phyloP scores from a whole-genome alignment of 2,329 filamentous ascomycete genomes.

The Xylaria sp. region DNA sequence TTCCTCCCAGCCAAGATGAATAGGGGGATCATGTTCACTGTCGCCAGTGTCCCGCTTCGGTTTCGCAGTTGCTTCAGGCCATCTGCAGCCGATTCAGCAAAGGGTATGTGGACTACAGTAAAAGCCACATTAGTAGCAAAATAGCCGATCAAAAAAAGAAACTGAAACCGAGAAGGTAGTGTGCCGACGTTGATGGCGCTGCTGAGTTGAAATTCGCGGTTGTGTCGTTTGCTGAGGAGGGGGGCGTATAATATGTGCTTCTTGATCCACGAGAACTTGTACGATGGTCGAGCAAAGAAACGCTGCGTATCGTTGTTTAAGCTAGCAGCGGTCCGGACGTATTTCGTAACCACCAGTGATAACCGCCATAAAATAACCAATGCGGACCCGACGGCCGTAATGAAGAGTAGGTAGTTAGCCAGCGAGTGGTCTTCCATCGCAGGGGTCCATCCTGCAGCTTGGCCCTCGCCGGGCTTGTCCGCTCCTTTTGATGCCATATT shows the following conservation, averaged over 20 bases:
- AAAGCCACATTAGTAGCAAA: slow-evolving; percentile 80
- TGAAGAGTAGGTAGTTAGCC: slow-evolving; percentile 69
- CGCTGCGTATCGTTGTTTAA: slow-evolving; percentile 82
- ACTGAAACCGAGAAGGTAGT: slow-evolving; percentile 81
- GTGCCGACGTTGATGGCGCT: slow-evolving; percentile 78
- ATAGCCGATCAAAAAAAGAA: slow-evolving; percentile 74
- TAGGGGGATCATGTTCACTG: slow-evolving; percentile 81
- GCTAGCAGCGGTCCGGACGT: slow-evolving; percentile 78
- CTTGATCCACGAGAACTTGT: slow-evolving; percentile 70
- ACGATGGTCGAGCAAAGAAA: slow-evolving; percentile 75
- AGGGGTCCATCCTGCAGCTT: slow-evolving; percentile 51
- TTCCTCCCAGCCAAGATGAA: slow-evolving; percentile 81
- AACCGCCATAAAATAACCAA: slow-evolving; percentile 76
- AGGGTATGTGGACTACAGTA: slow-evolving; percentile 75
- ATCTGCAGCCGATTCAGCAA: slow-evolving; percentile 57
- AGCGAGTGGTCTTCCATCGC: slow-evolving; percentile 64
- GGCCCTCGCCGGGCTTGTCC: slow-evolving; percentile 41
- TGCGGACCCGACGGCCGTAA: slow-evolving; percentile 71
- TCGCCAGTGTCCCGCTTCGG: slow-evolving; percentile 75
- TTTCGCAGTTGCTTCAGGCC: slow-evolving; percentile 68
- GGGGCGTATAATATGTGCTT: slow-evolving; percentile 76
- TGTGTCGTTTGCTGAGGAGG: slow-evolving; percentile 79
- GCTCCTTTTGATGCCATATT: slow-evolving; percentile 35
- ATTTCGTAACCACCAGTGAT: slow-evolving; percentile 68
- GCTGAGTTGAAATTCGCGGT: slow-evolving; percentile 76